Evolutionary conservation across 257 asterid species (phyloP), one percentile per base, ranked within the genome.

Genomic region (Jacaranda mimosifolia): DNA sequence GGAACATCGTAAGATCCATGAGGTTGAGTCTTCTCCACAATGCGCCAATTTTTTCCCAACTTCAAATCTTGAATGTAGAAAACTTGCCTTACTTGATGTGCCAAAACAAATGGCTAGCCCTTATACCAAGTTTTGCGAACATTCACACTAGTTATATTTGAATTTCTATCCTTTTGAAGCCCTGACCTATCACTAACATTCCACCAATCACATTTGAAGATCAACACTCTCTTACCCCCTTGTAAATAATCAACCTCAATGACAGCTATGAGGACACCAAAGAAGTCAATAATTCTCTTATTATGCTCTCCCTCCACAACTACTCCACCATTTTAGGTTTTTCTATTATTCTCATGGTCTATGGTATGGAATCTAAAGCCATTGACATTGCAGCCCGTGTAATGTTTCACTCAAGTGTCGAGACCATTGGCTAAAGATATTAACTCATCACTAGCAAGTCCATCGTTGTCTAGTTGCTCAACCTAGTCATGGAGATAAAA

Each of bases 1-100:
- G 48, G 69, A 63, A 11, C 9, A 13, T 63, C 10, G 36, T 32
- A 63, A 36, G 69, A 36, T 26, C 69, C 49, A 36, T 21, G 49
- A 63, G 69, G 69, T 35, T 63, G 69, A 11, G 5, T 63, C 8
- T 39, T 63, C 46, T 63, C 49, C 48, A 63, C 48, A 38, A 65
- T 11, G 36, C 52, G 14, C 70, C 70, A 65, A 65, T n/a, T 65
- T 14, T 39, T 40, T 35, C 70, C 70, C 9, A 12, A 18, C 11
- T 38, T 39, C 6, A 65, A 2, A 65, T 39, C 70, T 65, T 65
- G 13, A 0, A 65, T 3, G n/a, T 65, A 65, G 32, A 64, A 65
- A 13, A 39, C 51, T 38, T 40, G 52, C 14, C 52, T 64, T 15
- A 42, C 51, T 56, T 56, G 63, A 56, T 56, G 5, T 56, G 35